phyloP scores from a whole-genome alignment of 129 eudicot genomes.

The Tagetes patula region DNA sequence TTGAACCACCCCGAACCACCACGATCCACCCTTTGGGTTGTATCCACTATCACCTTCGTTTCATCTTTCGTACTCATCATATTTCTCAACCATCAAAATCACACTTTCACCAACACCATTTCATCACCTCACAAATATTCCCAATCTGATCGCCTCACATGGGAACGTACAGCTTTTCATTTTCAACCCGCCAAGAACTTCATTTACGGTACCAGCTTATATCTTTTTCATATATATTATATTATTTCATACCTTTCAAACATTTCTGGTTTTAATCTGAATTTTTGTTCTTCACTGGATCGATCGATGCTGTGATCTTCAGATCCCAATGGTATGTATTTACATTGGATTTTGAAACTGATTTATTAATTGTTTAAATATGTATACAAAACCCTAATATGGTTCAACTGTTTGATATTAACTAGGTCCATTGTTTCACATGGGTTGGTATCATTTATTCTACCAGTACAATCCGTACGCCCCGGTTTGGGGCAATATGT shows the following conservation, averaged over 20 bases:
- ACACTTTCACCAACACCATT: constrained; percentile 18
- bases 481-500: constrained; percentile 86
- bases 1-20: constrained; percentile 34
- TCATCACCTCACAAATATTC: constrained; percentile 15
- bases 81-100: constrained; percentile 5
- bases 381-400: no score
- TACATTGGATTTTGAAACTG: neutral
- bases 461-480: constrained; percentile 82
- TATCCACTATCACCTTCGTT: constrained; percentile 29
- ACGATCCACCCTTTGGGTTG: constrained; percentile 26
- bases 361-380: neutral
- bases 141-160: constrained; percentile 42
- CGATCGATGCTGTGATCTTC: constrained; percentile 28
- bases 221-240: neutral
- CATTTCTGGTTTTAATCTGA: neutral
- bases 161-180: constrained; percentile 85
- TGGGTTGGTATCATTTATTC: constrained; percentile 88
- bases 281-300: neutral
- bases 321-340: constrained; percentile 88
- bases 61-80: constrained; percentile 20
- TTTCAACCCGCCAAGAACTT: constrained; percentile 84
- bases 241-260: neutral
- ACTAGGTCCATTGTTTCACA: constrained; percentile 77
- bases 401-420: neutral
- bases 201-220: constrained; percentile 58